phyloP scores from a whole-genome alignment of 306 rosid genomes.

The Arachis hypogaea region DNA sequence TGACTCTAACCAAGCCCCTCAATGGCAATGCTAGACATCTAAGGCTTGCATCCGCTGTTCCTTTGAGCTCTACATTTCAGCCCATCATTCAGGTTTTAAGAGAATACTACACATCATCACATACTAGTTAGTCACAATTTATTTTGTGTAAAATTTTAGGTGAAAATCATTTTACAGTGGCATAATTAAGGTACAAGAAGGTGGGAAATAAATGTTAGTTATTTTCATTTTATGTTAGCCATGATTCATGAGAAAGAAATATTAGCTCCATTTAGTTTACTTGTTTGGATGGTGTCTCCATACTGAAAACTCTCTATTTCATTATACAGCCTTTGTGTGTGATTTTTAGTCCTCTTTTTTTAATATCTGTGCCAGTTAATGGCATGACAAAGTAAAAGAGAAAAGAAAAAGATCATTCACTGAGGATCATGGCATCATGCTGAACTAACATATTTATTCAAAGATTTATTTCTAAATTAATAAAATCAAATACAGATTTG shows the following conservation, averaged over 20 bases:
- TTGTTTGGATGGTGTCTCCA: neutral
- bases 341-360: neutral
- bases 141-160: too few relatives aligned
- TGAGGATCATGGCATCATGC: conserved; percentile 4
- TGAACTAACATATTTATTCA: neutral
- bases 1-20: conserved; percentile 61
- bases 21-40: conserved; percentile 59
- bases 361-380: neutral
- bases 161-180: too few relatives aligned
- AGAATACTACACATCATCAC: conserved; percentile 46
- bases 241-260: neutral
- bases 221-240: too few relatives aligned
- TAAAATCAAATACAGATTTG: neutral
- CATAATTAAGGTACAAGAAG: too few relatives aligned
- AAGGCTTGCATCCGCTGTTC: conserved; percentile 51
- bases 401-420: neutral
- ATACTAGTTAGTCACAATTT: conserved; percentile 18
- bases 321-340: neutral
- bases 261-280: neutral
- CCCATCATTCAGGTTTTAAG: conserved; percentile 58
- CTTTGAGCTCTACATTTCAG: conserved; percentile 58
- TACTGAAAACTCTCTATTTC: conserved; percentile 9
- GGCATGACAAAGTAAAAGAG: neutral
- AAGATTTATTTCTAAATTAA: neutral
- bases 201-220: too few relatives aligned